These are phyloP conservation scores for Nidularia pulvinata DNA, from an alignment of 768 basidiomycete genomes.

Conservation along the genomic window DNA sequence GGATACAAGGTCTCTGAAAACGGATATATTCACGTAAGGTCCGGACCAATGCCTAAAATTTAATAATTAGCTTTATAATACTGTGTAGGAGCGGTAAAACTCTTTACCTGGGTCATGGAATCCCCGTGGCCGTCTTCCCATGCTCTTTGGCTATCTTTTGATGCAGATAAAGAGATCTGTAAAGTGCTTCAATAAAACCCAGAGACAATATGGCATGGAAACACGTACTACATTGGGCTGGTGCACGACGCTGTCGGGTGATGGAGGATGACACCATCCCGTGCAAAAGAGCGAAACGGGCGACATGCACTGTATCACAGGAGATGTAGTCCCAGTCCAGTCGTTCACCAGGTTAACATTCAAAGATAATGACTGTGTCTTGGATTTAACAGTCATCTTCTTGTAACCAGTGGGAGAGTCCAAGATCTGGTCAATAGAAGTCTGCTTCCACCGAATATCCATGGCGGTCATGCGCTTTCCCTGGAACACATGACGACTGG, in stretches of 20 bases:
- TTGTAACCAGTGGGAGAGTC: constrained; percentile 6
- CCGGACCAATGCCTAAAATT: constrained; percentile 5
- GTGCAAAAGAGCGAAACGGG: constrained; percentile 28
- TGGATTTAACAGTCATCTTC: constrained; percentile 2
- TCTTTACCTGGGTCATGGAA: constrained; percentile 36
- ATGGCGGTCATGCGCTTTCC: constrained; percentile 13
- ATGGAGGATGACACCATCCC: constrained; percentile 21
- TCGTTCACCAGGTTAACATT: neutral
- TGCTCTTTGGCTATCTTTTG: constrained; percentile 32
- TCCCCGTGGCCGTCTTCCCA: constrained; percentile 32
- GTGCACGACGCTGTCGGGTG: too few relatives aligned
- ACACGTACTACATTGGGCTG: constrained; percentile 28
- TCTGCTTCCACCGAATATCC: constrained; percentile 11
- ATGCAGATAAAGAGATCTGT: constrained; percentile 33
- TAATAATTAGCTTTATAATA: too few relatives aligned
- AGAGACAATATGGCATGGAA: too few relatives aligned
- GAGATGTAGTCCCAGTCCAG: constrained; percentile 12
- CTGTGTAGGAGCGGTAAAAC: too few relatives aligned
- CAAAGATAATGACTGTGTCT: neutral
- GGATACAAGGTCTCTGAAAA: neutral
- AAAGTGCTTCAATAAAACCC: neutral
- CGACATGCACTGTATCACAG: constrained; percentile 18
- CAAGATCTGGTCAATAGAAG: constrained; percentile 18
- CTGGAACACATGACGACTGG: constrained; percentile 19
- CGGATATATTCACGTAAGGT: constrained; percentile 11